Conservation (phyloP, 202 grass and related monocot species). For the Setaria viridis region DNA sequence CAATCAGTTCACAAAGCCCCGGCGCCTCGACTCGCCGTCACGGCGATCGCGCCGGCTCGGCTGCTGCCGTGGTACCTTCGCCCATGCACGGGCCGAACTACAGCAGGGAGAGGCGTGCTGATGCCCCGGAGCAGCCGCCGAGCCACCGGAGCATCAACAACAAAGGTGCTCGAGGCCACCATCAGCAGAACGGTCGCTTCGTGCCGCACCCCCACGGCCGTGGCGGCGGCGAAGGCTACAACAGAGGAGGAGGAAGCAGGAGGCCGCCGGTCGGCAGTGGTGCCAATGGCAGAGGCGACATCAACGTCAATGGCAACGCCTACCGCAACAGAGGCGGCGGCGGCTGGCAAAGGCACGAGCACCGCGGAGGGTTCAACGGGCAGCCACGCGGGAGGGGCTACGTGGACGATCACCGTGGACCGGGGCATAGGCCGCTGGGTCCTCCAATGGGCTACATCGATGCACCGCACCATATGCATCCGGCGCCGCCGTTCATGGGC, state of each 20-base stretch:
- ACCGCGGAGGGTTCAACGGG: conserved; percentile 10
- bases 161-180: neutral
- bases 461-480: neutral
- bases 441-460: neutral
- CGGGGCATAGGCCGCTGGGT: neutral
- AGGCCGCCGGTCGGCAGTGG: neutral
- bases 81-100: neutral
- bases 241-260: neutral
- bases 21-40: too few relatives aligned
- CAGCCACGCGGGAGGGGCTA: neutral
- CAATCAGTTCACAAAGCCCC: neutral
- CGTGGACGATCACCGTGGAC: neutral
- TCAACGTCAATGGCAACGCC: neutral
- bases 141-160: neutral
- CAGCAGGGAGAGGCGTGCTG: neutral
- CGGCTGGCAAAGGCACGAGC: conserved; percentile 17
- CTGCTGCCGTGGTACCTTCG: too few relatives aligned
- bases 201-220: neutral
- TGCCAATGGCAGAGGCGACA: conserved; percentile 6
- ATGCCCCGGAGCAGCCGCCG: neutral
- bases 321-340: neutral
- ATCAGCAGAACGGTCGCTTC: neutral
- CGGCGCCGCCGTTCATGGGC: neutral
- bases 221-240: neutral
- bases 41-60: too few relatives aligned